Percentiles rank a stretch among this genome's conserved stretches.
phyloP scores from a whole-genome alignment of 176 grass and related monocot genomes.

The Ensete glaucum region DNA sequence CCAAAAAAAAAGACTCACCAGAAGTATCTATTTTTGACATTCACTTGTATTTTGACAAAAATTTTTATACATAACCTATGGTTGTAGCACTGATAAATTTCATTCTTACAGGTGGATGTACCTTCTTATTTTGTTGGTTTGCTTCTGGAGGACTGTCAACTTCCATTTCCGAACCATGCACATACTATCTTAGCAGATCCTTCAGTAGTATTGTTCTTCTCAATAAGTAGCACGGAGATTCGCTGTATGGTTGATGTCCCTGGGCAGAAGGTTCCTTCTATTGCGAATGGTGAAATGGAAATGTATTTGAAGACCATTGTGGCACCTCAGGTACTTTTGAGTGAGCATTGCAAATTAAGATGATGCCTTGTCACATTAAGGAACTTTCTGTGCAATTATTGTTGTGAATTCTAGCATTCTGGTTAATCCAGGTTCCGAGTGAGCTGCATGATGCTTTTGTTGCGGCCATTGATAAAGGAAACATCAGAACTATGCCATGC shows the following conservation, averaged over 20 bases:
- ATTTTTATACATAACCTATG: neutral
- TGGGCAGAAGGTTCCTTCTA: conserved; percentile 89
- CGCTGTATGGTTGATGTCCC: conserved; percentile 91
- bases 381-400: too few species aligned
- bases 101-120: conserved; percentile 66
- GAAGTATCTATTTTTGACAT: too few species aligned
- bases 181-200: conserved; percentile 96
- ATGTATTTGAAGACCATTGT: conserved; percentile 88
- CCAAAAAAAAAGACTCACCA: neutral
- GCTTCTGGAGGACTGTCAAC: conserved; percentile 78
- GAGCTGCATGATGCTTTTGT: too few species aligned
- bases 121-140: conserved; percentile 91
- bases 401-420: too few species aligned
- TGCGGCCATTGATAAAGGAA: too few species aligned
- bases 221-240: conserved; percentile 84
- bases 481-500: too few species aligned
- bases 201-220: conserved; percentile 80
- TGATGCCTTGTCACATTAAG: neutral
- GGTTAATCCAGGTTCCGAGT: too few species aligned
- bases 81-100: neutral
- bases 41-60: conserved; percentile 47
- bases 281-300: conserved; percentile 79
- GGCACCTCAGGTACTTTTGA: conserved; percentile 64
- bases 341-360: too few species aligned
- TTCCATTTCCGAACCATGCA: conserved; percentile 70